These are phyloP conservation scores for Calonectria pteridis DNA, from an alignment of 2,329 filamentous ascomycete species.

Conservation along the genomic window DNA sequence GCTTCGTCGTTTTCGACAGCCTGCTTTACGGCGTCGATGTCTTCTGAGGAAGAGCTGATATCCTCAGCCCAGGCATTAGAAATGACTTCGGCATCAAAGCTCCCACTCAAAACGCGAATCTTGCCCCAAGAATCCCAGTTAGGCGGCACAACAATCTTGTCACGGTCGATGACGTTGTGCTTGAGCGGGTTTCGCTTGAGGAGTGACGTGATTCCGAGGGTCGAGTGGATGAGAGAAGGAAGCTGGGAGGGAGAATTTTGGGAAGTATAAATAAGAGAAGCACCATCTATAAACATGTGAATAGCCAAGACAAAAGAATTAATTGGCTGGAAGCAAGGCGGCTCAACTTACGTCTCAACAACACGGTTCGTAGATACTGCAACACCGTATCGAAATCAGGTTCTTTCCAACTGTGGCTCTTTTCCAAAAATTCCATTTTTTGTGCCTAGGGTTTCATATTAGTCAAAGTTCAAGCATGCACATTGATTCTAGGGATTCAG, in stretches of 20 bases:
- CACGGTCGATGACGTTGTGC: slow-evolving; percentile 92
- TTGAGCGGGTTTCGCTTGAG: slow-evolving; percentile 83
- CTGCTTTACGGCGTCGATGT: slow-evolving; percentile 42
- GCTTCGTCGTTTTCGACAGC: slow-evolving; percentile 40
- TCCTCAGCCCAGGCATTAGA: slow-evolving; percentile 90
- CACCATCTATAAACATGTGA: slow-evolving; percentile 71
- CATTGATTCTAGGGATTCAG: slow-evolving; percentile 25
- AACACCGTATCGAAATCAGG: slow-evolving; percentile 96
- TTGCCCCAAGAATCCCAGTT: slow-evolving; percentile 99
- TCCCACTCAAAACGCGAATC: slow-evolving; percentile 90
- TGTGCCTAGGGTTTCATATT: slow-evolving; percentile 70
- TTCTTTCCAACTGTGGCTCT: slow-evolving; percentile 93
- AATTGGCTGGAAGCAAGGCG: slow-evolving; percentile 34
- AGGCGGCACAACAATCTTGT: slow-evolving; percentile 93
- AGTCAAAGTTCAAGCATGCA: slow-evolving; percentile 32
- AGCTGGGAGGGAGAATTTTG: slow-evolving; percentile 82
- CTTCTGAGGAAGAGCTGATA: slow-evolving; percentile 68
- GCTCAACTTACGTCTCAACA: slow-evolving; percentile 79
- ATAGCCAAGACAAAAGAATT: slow-evolving; percentile 38
- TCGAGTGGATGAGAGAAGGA: slow-evolving; percentile 85
- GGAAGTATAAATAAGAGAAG: slow-evolving; percentile 87
- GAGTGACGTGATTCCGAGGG: slow-evolving; percentile 86
- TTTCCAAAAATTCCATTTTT: slow-evolving; percentile 91
- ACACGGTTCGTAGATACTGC: slow-evolving; percentile 89
- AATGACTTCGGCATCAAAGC: slow-evolving; percentile 90